Evolutionary conservation across 495 filamentous ascomycete genomes (phyloP).

Genomic region (Pseudotulostoma volvatum): DNA sequence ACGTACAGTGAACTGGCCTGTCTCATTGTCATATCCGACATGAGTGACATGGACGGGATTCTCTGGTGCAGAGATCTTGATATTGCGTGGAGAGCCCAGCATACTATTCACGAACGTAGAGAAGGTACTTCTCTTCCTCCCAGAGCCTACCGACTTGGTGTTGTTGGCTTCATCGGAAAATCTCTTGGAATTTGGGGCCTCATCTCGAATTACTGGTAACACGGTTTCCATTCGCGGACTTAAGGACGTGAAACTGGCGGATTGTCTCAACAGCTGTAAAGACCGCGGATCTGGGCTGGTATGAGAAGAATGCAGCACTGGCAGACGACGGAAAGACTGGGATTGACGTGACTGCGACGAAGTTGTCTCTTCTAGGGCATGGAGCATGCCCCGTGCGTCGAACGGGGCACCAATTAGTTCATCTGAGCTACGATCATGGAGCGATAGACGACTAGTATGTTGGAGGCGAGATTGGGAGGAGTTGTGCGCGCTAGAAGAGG

Average conservation of each 20-base stretch:
- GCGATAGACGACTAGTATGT: slow-evolving; percentile 26
- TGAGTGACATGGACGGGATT: slow-evolving; percentile 97
- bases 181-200: slow-evolving; percentile 46
- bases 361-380: slow-evolving; percentile 44
- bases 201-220: slow-evolving; percentile 28
- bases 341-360: slow-evolving; percentile 24
- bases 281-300: slow-evolving; percentile 41
- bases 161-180: slow-evolving; percentile 71
- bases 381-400: slow-evolving; percentile 52
- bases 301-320: slow-evolving; percentile 37
- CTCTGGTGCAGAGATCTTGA: slow-evolving; percentile 87
- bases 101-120: slow-evolving; percentile 89
- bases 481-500: slow-evolving; percentile 11
- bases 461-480: slow-evolving; percentile 17
- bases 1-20: slow-evolving; percentile 89
- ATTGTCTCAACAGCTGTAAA: slow-evolving; percentile 50
- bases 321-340: slow-evolving; percentile 25
- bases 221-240: slow-evolving; percentile 41
- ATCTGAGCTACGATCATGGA: slow-evolving; percentile 48
- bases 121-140: slow-evolving; percentile 85
- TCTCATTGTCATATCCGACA: slow-evolving; percentile 92
- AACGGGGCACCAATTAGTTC: slow-evolving; percentile 55
- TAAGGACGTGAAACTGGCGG: slow-evolving; percentile 56
- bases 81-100: slow-evolving; percentile 74
- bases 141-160: slow-evolving; percentile 34